phyloP scores from a whole-genome alignment of 1,284 basidiomycete species.

The Moesziomyces sp. region DNA sequence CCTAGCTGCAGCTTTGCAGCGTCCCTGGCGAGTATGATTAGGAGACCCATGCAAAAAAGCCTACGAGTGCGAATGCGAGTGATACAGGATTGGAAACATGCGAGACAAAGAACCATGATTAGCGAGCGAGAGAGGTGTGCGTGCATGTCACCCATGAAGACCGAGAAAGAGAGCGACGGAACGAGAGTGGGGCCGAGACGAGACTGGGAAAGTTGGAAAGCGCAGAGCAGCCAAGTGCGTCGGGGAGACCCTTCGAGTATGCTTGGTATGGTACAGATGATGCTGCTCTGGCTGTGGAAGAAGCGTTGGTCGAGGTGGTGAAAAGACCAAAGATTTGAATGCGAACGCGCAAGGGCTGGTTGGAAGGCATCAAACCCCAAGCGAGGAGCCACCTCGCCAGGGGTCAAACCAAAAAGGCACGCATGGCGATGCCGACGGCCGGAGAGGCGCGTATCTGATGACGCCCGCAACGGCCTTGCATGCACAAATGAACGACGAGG shows the following conservation, averaged over 20 bases:
- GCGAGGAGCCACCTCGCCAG: neutral
- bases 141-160: slow-evolving; percentile 18
- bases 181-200: neutral
- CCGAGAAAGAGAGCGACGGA: slow-evolving; percentile 1
- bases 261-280: slow-evolving; percentile 29
- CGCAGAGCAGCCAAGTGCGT: slow-evolving; percentile 14
- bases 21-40: slow-evolving; percentile 42
- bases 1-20: slow-evolving; percentile 36
- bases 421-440: neutral
- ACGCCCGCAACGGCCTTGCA: neutral
- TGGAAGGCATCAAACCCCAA: neutral
- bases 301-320: neutral
- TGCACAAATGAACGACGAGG: slow-evolving; percentile 7
- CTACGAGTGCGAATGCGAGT: slow-evolving; percentile 26
- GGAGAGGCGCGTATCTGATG: neutral
- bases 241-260: slow-evolving; percentile 26
- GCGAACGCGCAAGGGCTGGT: neutral
- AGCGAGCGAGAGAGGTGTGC: slow-evolving; percentile 13
- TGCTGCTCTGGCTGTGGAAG: slow-evolving; percentile 15
- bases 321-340: neutral
- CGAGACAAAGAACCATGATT: neutral
- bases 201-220: slow-evolving; percentile 1
- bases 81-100: slow-evolving; percentile 6
- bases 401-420: neutral
- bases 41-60: slow-evolving; percentile 27